Evolutionary conservation across 2,329 filamentous ascomycete species (phyloP).

Genomic region (Nemania diffusa): DNA sequence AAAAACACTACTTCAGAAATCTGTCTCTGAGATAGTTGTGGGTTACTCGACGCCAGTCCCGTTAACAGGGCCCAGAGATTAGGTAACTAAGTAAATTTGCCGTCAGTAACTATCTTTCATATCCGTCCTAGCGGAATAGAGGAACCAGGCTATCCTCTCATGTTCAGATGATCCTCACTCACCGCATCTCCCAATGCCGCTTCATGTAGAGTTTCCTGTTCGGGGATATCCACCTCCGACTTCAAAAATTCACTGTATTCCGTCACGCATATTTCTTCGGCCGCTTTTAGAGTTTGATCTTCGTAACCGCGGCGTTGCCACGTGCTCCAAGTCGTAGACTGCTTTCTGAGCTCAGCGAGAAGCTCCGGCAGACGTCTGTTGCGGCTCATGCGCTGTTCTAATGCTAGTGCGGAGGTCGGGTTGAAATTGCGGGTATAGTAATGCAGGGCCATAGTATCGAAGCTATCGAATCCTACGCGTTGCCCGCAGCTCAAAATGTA

Average conservation of each 20-base stretch:
- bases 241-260: constrained; percentile 19
- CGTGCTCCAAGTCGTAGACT: constrained; percentile 13
- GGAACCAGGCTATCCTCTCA: background rate
- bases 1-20: constrained; percentile 18
- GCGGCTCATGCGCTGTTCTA: constrained; percentile 23
- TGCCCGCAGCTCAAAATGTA: constrained; percentile 23
- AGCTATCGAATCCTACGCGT: constrained; percentile 25
- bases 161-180: constrained; percentile 9
- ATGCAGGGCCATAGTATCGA: constrained; percentile 25
- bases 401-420: constrained; percentile 9
- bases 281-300: constrained; percentile 18
- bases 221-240: background rate
- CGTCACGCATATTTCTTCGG: constrained; percentile 14
- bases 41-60: constrained; percentile 22
- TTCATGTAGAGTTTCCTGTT: constrained; percentile 1
- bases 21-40: constrained; percentile 21
- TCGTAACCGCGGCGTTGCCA: constrained; percentile 27
- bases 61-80: constrained; percentile 24
- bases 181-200: constrained; percentile 18
- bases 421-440: constrained; percentile 29
- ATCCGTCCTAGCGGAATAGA: too few relatives aligned
- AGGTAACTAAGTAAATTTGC: constrained; percentile 12
- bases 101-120: constrained; percentile 8
- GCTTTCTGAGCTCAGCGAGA: constrained; percentile 24
- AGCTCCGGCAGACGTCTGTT: constrained; percentile 21